Percentiles rank a stretch among this genome's conserved stretches.
Evolutionary conservation across 768 basidiomycete species (phyloP).

Genomic region (Russula dissimulans): DNA sequence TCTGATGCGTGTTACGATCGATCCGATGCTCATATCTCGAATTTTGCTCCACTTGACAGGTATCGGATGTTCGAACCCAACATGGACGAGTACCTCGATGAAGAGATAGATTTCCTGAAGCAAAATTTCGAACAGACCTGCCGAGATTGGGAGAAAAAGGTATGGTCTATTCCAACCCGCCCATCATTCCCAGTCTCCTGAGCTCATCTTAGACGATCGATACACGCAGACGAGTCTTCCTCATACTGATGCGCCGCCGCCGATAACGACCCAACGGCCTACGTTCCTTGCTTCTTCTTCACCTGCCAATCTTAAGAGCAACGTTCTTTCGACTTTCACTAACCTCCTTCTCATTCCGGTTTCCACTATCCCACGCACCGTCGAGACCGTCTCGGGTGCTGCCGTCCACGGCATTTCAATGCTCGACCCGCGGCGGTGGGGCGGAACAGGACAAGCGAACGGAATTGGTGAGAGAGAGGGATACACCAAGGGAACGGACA

Average conservation of each 20-base stretch:
- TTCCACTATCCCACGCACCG: conserved; percentile 84
- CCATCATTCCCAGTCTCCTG: conserved; percentile 45
- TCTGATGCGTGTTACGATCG: conserved; percentile 5
- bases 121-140: conserved; percentile 64
- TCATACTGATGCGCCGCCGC: conserved; percentile 2
- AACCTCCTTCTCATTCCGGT: conserved; percentile 86
- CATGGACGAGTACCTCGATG: conserved; percentile 97
- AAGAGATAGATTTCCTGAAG: conserved; percentile 81
- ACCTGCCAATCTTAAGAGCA: conserved; percentile 86
- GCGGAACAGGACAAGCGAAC: conserved; percentile 29
- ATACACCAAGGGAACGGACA: conserved; percentile 13
- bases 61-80: conserved; percentile 93
- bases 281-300: conserved; percentile 28
- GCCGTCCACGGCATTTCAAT: conserved; percentile 81
- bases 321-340: conserved; percentile 86
- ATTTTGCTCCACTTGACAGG: conserved; percentile 31
- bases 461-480: conserved; percentile 15
- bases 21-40: not conserved
- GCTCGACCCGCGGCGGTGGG: conserved; percentile 87
- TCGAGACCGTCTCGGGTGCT: conserved; percentile 55
- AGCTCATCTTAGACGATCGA: conserved; percentile 44
- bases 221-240: conserved; percentile 9
- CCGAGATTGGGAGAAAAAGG: conserved; percentile 72
- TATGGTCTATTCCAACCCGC: conserved; percentile 33
- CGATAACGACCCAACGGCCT: conserved; percentile 6